These are phyloP conservation scores for Medicago arabica DNA, from an alignment of 306 rosid species.

Conservation along the genomic window DNA sequence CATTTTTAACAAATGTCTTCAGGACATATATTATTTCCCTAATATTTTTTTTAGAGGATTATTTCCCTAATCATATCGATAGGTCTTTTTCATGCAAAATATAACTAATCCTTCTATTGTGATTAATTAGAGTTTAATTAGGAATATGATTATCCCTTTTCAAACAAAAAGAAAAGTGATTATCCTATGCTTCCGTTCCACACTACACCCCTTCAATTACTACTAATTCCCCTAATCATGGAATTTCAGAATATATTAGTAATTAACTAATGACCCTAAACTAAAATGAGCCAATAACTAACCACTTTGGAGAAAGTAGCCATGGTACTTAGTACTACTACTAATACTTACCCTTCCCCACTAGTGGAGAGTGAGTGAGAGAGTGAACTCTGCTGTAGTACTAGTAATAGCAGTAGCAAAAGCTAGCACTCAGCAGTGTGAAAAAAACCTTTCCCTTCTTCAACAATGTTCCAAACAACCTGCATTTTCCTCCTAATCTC, in stretches of 20 bases:
- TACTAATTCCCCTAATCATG: slow-evolving; percentile 38
- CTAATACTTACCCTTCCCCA: slow-evolving; percentile 1
- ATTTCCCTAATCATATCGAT: too few species aligned
- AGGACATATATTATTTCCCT: too few species aligned
- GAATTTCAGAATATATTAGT: not conserved
- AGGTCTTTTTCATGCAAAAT: too few species aligned
- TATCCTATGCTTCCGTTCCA: slow-evolving; percentile 34
- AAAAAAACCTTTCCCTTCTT: not conserved
- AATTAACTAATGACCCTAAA: slow-evolving; percentile 16
- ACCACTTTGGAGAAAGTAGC: not conserved
- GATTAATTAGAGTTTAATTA: slow-evolving; percentile 1
- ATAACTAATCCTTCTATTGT: too few species aligned
- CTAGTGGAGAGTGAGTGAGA: slow-evolving; percentile 23
- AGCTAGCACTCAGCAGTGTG: not conserved
- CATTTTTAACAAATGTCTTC: too few species aligned
- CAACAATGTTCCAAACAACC: slow-evolving; percentile 61
- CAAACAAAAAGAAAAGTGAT: slow-evolving; percentile 10
- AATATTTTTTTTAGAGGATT: too few species aligned
- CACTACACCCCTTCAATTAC: slow-evolving; percentile 11
- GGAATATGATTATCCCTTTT: slow-evolving; percentile 22
- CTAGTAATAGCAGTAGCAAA: not conserved
- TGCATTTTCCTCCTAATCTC: slow-evolving; percentile 62
- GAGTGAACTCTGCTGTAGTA: not conserved
- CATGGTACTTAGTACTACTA: not conserved
- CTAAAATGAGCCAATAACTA: not conserved